Percentiles rank a stretch among this genome's conserved stretches.
Conservation (phyloP, 2,329 filamentous ascomycete species). For the Drechslerella coelobrocha region DNA sequence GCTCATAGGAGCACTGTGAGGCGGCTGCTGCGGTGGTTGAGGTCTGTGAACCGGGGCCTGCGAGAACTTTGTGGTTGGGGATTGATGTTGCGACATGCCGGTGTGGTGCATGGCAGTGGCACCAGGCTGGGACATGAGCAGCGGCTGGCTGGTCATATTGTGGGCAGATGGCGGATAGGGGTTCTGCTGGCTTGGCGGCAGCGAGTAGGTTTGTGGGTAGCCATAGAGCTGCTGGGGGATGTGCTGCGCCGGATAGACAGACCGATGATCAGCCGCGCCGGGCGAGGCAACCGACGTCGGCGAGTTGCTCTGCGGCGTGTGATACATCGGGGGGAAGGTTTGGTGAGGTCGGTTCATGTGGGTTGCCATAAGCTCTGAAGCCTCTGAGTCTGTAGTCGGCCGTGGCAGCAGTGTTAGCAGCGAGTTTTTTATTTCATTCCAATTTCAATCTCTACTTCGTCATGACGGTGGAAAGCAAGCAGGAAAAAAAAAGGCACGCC, state of each 20-base stretch:
- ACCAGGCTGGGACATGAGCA: constrained; percentile 65
- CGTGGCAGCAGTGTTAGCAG: constrained; percentile 14
- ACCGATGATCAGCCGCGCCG: constrained; percentile 83
- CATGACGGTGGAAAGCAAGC: too few relatives aligned
- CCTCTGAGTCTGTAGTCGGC: constrained; percentile 27
- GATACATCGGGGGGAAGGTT: constrained; percentile 87
- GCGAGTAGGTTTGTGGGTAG: constrained; percentile 66
- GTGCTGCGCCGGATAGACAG: constrained; percentile 82
- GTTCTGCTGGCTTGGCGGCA: constrained; percentile 66
- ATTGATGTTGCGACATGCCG: constrained; percentile 55
- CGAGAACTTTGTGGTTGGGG: constrained; percentile 53
- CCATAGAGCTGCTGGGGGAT: constrained; percentile 84
- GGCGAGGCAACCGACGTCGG: constrained; percentile 91
- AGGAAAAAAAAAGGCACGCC: too few relatives aligned
- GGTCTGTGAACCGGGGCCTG: constrained; percentile 54
- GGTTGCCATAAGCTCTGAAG: constrained; percentile 64
- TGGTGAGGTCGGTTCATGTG: constrained; percentile 67
- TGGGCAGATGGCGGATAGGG: constrained; percentile 66
- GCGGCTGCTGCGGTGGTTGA: constrained; percentile 51
- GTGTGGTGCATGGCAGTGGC: constrained; percentile 59
- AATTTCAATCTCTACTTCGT: background rate
- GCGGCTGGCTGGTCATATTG: constrained; percentile 64
- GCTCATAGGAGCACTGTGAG: constrained; percentile 51
- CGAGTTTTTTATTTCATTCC: too few relatives aligned
- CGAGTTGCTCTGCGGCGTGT: constrained; percentile 93